phyloP scores from a whole-genome alignment of 2,329 filamentous ascomycete species.

The Paraphoma chrysanthemicola region DNA sequence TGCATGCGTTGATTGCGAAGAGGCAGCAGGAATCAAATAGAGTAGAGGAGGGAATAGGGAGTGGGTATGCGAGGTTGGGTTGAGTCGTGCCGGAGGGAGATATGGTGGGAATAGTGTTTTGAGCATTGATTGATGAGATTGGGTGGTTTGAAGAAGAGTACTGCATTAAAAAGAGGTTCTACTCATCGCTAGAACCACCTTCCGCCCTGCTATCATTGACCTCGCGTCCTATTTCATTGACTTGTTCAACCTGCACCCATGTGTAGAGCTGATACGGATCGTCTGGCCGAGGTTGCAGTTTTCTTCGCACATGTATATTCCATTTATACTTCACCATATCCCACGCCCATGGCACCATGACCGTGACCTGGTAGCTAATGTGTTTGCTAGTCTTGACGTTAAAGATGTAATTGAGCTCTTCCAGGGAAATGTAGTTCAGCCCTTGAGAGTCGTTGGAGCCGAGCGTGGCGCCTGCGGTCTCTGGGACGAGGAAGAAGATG shows the following conservation, averaged over 20 bases:
- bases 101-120: not conserved
- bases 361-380: not conserved
- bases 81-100: not conserved
- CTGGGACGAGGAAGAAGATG: conserved; percentile 2
- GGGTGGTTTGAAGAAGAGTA: too few species aligned
- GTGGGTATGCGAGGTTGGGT: not conserved
- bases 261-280: conserved; percentile 1
- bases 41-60: not conserved
- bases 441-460: not conserved
- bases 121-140: too few species aligned
- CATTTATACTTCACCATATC: not conserved
- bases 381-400: not conserved
- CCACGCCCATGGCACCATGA: conserved; percentile 5
- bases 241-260: conserved; percentile 1
- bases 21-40: not conserved
- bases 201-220: not conserved
- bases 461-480: conserved; percentile 1
- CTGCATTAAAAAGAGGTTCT: too few species aligned
- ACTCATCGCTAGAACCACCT: not conserved
- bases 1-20: not conserved
- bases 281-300: not conserved
- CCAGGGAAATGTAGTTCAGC: conserved; percentile 2
- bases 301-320: not conserved
- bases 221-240: not conserved
- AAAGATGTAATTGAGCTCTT: conserved; percentile 6